Conservation (phyloP, 768 basidiomycete species). For the Amanita rimosa region DNA sequence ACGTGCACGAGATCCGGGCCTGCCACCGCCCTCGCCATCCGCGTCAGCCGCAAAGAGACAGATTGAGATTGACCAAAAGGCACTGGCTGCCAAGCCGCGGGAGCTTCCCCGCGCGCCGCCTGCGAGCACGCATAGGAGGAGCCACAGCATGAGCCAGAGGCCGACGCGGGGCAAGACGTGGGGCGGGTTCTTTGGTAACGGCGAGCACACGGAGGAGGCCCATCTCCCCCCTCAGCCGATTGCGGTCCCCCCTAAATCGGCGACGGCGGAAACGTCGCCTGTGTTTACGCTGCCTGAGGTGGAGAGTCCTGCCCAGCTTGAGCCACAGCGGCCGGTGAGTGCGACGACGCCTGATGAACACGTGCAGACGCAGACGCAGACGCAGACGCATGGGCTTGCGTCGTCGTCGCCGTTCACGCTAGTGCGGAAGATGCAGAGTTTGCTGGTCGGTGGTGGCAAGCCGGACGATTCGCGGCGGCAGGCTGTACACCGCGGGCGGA, state of each 20-base stretch:
- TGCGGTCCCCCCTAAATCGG: slow-evolving; percentile 42
- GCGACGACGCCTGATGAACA: background rate
- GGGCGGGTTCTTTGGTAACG: slow-evolving; percentile 49
- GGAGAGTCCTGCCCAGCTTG: slow-evolving; percentile 12
- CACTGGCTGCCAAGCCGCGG: slow-evolving; percentile 14
- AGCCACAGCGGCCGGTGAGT: slow-evolving; percentile 11
- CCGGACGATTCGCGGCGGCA: slow-evolving; percentile 30
- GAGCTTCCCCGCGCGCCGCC: slow-evolving; percentile 57
- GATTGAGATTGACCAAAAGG: slow-evolving; percentile 18
- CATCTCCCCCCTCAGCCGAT: slow-evolving; percentile 17
- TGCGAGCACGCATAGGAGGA: slow-evolving; percentile 69
- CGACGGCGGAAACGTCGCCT: slow-evolving; percentile 40
- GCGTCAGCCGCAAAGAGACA: slow-evolving; percentile 13
- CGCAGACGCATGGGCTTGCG: slow-evolving; percentile 13
- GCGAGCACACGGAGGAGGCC: slow-evolving; percentile 25
- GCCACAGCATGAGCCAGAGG: slow-evolving; percentile 75
- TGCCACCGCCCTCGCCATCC: slow-evolving; percentile 32
- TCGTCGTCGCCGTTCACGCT: slow-evolving; percentile 41
- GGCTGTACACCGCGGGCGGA: slow-evolving; percentile 23
- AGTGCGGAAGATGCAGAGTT: slow-evolving; percentile 67
- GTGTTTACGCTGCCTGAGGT: slow-evolving; percentile 38
- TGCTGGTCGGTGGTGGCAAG: slow-evolving; percentile 37
- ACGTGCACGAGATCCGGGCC: slow-evolving; percentile 54
- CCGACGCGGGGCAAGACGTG: slow-evolving; percentile 45
- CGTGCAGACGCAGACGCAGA: background rate